A percentile compares a stretch with the other conserved stretches of the same genome.
These are phyloP conservation scores for Capniomyces stellatus DNA, from an alignment of 371 early-diverging fungal genomes.

Conservation along the genomic window DNA sequence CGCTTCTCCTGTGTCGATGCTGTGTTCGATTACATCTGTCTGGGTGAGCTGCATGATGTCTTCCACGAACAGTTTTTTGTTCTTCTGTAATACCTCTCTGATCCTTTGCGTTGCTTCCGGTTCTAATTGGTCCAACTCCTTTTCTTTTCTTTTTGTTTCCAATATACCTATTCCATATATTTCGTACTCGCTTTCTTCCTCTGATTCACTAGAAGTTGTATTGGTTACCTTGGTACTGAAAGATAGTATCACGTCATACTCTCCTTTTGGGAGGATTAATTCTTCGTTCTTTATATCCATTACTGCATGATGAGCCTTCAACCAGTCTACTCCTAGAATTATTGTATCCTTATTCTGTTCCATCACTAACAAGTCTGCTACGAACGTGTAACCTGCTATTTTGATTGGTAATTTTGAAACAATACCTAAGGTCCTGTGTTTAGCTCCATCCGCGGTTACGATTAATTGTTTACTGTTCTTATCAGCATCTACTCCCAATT, in stretches of 20 bases:
- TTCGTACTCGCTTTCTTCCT: background rate
- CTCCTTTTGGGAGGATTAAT: background rate
- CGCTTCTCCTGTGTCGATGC: background rate
- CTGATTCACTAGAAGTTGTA: too few relatives aligned
- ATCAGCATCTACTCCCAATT: background rate
- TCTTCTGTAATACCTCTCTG: background rate
- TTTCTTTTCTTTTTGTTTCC: background rate
- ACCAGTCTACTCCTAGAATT: background rate
- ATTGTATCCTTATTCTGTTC: background rate
- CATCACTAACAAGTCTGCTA: background rate
- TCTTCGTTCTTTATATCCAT: background rate
- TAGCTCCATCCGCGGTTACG: background rate
- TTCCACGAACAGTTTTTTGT: background rate
- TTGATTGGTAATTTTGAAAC: background rate
- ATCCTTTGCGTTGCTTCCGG: background rate
- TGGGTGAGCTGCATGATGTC: background rate
- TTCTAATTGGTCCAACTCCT: background rate
- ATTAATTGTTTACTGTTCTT: background rate
- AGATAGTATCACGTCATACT: background rate
- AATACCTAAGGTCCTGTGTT: background rate
- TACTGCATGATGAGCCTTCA: background rate
- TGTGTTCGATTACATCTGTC: background rate
- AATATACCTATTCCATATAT: background rate
- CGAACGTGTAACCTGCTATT: background rate
- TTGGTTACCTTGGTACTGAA: background rate